Evolutionary conservation across 2,329 filamentous ascomycete genomes (phyloP).

Genomic region (Talaromyces sp.): DNA sequence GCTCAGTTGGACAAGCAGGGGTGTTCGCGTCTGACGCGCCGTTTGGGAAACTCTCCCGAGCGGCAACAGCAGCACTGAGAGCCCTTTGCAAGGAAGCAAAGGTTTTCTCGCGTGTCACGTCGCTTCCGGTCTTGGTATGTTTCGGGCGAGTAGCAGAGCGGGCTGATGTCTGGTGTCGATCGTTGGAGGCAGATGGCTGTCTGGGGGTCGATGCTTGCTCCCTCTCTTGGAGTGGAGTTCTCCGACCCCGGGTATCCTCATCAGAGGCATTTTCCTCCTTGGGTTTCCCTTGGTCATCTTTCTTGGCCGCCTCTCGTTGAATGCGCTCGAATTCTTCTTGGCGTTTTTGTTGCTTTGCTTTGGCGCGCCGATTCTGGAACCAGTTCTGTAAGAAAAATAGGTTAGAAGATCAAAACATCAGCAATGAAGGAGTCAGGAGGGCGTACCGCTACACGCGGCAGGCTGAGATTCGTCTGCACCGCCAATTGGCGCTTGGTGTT

Average conservation of each 20-base stretch:
- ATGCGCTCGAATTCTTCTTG: constrained; percentile 45
- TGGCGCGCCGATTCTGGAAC: constrained; percentile 49
- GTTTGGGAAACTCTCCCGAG: constrained; percentile 27
- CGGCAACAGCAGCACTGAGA: constrained; percentile 37
- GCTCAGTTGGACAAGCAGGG: constrained; percentile 16
- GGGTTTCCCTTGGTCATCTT: constrained; percentile 19
- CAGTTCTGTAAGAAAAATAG: constrained; percentile 39
- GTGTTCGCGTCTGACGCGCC: constrained; percentile 16
- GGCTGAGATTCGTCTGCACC: constrained; percentile 42
- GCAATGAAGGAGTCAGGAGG: neutral
- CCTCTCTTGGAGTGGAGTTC: constrained; percentile 1
- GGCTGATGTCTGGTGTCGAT: constrained; percentile 8
- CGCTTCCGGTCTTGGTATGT: constrained; percentile 33
- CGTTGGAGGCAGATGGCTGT: constrained; percentile 11
- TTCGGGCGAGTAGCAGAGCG: constrained; percentile 22
- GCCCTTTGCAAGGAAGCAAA: constrained; percentile 41
- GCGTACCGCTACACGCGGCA: constrained; percentile 46
- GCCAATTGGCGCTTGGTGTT: constrained; percentile 47
- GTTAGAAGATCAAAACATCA: neutral
- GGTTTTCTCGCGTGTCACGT: constrained; percentile 35
- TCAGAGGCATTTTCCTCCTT: constrained; percentile 19
- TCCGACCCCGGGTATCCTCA: constrained; percentile 4
- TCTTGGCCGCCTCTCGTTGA: constrained; percentile 26
- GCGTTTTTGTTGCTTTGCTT: constrained; percentile 47
- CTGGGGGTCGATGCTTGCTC: constrained; percentile 20